These are phyloP conservation scores for Ophiostoma tasmaniense DNA, from an alignment of 2,329 filamentous ascomycete genomes.

Conservation along the genomic window DNA sequence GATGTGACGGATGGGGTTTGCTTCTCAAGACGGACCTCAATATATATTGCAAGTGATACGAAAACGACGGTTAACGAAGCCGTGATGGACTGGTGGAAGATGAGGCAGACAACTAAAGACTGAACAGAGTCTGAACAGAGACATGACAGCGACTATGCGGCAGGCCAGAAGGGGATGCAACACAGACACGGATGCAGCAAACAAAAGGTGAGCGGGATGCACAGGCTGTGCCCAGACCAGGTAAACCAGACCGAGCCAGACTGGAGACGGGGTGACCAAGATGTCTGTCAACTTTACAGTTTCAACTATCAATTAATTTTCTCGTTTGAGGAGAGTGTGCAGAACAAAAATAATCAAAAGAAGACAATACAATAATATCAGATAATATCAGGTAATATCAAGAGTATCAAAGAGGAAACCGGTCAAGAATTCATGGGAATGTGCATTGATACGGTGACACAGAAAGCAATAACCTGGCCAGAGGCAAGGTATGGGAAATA, in stretches of 20 bases:
- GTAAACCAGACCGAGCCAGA: neutral
- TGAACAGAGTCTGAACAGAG: neutral
- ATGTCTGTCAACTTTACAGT: neutral
- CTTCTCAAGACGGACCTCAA: neutral
- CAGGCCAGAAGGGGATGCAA: neutral
- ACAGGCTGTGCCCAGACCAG: neutral
- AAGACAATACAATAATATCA: neutral
- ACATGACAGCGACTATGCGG: neutral
- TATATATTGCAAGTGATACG: neutral
- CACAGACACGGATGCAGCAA: constrained; percentile 4
- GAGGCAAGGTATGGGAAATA: neutral
- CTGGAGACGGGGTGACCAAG: neutral
- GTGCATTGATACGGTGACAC: neutral
- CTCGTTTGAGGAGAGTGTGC: too few species aligned
- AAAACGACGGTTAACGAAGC: neutral
- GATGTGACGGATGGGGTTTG: neutral
- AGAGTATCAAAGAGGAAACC: neutral
- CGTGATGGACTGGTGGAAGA: neutral
- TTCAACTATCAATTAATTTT: neutral
- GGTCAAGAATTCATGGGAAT: too few species aligned
- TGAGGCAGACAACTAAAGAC: neutral
- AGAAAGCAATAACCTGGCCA: neutral
- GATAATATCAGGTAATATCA: neutral
- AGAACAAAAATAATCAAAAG: too few species aligned
- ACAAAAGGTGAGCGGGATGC: neutral